Evolutionary conservation across 163 green algal genomes (phyloP).

Genomic region (Prototheca wickerhamii): DNA sequence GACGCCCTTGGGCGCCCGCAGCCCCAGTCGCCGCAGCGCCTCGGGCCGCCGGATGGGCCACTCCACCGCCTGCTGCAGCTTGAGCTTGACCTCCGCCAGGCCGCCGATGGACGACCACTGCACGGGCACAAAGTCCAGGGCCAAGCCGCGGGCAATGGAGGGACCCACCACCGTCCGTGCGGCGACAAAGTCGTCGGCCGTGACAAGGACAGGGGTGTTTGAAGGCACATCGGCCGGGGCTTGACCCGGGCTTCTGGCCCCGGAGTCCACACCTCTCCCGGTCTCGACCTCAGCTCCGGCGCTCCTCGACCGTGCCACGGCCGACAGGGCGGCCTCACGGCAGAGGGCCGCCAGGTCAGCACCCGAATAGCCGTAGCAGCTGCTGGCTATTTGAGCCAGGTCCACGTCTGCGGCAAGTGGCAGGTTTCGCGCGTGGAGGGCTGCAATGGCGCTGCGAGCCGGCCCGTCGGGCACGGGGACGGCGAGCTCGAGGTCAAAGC

Average conservation of each 20-base stretch:
- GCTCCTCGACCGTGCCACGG: constrained; percentile 29
- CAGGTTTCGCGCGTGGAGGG: constrained; percentile 45
- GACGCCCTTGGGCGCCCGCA: constrained; percentile 60
- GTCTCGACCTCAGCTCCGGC: no score
- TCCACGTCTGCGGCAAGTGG: constrained; percentile 47
- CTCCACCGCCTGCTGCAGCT: constrained; percentile 62
- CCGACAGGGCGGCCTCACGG: constrained; percentile 72
- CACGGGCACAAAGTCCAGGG: constrained; percentile 20
- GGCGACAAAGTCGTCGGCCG: constrained; percentile 39
- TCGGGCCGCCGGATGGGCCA: constrained; percentile 56
- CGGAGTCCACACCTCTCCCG: neutral
- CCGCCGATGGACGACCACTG: constrained; percentile 66
- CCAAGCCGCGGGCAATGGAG: constrained; percentile 50
- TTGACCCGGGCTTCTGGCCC: neutral
- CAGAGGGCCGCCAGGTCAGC: constrained; percentile 80
- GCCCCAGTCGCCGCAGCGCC: constrained; percentile 60
- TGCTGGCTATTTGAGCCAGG: constrained; percentile 47
- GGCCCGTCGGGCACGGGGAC: constrained; percentile 45
- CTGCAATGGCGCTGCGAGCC: constrained; percentile 46
- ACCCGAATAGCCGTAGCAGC: constrained; percentile 81
- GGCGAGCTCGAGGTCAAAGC: constrained; percentile 71
- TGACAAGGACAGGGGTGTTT: no score
- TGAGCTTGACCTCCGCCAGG: constrained; percentile 49
- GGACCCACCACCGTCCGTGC: constrained; percentile 54
- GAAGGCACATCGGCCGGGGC: neutral